Percentiles rank a stretch among this genome's conserved stretches.
phyloP scores from a whole-genome alignment of 352 stramenopile species.

The Elongisporangium prolatum region DNA sequence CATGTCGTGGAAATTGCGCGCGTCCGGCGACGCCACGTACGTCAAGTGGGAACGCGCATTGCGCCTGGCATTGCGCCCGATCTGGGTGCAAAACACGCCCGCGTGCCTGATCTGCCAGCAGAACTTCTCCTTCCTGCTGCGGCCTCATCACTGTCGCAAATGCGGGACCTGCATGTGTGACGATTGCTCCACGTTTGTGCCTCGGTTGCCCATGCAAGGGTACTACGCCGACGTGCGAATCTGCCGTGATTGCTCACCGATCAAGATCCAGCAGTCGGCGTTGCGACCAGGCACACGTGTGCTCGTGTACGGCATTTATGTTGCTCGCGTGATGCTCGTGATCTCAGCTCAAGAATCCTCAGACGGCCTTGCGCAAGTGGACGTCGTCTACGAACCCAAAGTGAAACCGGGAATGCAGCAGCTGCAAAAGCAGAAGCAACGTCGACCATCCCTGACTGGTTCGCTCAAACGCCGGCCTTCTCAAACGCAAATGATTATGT shows the following conservation, averaged over 20 bases:
- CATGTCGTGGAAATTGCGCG: conserved; percentile 77
- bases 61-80: conserved; percentile 63
- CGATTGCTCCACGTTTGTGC: conserved; percentile 76
- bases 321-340: conserved; percentile 54
- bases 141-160: conserved; percentile 79
- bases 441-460: background rate
- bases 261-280: conserved; percentile 62
- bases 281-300: conserved; percentile 67
- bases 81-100: conserved; percentile 77
- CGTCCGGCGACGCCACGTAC: conserved; percentile 63
- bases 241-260: conserved; percentile 72
- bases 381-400: conserved; percentile 49
- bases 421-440: conserved; percentile 1
- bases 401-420: background rate
- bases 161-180: conserved; percentile 84
- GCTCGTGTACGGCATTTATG: conserved; percentile 70
- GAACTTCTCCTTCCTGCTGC: conserved; percentile 68
- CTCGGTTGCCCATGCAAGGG: conserved; percentile 70
- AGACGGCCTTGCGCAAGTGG: conserved; percentile 50
- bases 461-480: background rate
- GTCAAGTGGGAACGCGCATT: conserved; percentile 81
- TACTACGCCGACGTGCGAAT: conserved; percentile 85
- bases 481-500: background rate
- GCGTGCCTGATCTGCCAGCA: conserved; percentile 74
- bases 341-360: conserved; percentile 57